phyloP scores from a whole-genome alignment of 176 grass and related monocot genomes.

The Saccharum officinarum region DNA sequence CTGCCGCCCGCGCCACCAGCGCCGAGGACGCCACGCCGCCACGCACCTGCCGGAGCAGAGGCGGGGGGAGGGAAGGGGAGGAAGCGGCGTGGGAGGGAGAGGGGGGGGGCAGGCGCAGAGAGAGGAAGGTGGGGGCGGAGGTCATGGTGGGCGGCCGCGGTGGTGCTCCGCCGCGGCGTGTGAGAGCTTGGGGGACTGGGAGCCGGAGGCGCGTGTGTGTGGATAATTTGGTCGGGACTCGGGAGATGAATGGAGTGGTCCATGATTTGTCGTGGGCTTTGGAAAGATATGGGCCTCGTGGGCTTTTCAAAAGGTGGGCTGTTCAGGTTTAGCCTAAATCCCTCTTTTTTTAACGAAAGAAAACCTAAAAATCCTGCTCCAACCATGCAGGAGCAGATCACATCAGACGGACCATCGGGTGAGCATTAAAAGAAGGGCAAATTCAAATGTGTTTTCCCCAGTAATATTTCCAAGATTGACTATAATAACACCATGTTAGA shows the following conservation, averaged over 20 bases:
- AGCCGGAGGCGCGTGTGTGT: background rate
- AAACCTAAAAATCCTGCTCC: no score
- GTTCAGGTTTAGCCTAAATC: background rate
- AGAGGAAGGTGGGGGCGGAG: constrained; percentile 41
- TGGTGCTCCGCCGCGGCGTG: constrained; percentile 36
- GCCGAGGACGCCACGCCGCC: constrained; percentile 21
- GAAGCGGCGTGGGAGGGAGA: background rate
- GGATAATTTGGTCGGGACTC: constrained; percentile 48
- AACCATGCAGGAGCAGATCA: no score
- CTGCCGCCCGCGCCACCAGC: constrained; percentile 34
- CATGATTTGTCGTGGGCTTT: constrained; percentile 29
- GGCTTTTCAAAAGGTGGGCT: background rate
- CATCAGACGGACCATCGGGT: no score
- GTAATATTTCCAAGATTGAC: no score
- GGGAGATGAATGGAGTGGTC: background rate
- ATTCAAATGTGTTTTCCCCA: no score
- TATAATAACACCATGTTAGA: no score
- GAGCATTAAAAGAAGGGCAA: no score
- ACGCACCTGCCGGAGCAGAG: constrained; percentile 17
- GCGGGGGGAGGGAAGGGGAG: background rate
- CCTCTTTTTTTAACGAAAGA: background rate
- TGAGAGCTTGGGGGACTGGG: constrained; percentile 29
- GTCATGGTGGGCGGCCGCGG: constrained; percentile 31
- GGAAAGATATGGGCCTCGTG: background rate
- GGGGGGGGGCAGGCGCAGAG: constrained; percentile 29